Evolutionary conservation across 2,329 filamentous ascomycete genomes (phyloP).

Genomic region (Ophiosphaerella herpotricha): DNA sequence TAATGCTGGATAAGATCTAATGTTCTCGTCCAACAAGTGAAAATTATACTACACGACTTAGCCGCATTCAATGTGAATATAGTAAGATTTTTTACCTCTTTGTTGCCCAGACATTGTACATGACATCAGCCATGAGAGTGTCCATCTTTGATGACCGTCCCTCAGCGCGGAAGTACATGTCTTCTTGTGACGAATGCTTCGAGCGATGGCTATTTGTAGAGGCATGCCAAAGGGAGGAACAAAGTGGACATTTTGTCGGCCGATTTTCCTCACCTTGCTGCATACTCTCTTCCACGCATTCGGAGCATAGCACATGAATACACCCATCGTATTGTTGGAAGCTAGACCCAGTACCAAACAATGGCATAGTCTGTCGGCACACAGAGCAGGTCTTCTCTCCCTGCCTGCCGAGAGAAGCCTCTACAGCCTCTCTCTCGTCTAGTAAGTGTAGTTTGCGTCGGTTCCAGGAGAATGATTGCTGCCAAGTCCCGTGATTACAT

Average conservation of each 20-base stretch:
- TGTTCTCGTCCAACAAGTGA: constrained; percentile 38
- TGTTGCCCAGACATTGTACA: constrained; percentile 25
- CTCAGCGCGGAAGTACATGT: constrained; percentile 35
- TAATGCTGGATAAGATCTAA: constrained; percentile 28
- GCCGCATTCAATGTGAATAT: neutral
- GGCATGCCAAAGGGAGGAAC: constrained; percentile 16
- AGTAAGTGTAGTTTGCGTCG: constrained; percentile 36
- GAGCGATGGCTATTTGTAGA: neutral
- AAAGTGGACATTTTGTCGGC: constrained; percentile 27
- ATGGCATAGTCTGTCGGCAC: constrained; percentile 34
- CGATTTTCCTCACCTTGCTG: constrained; percentile 6
- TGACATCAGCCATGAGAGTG: constrained; percentile 39
- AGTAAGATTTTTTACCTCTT: constrained; percentile 28
- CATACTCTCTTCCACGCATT: constrained; percentile 38
- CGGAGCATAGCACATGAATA: constrained; percentile 40
- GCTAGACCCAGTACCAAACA: constrained; percentile 21
- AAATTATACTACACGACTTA: constrained; percentile 30
- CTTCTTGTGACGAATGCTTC: constrained; percentile 16
- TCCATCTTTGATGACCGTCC: constrained; percentile 44
- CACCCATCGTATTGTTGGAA: constrained; percentile 33
- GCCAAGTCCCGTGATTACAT: constrained; percentile 58
- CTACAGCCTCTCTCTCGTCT: constrained; percentile 46
- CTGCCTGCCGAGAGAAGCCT: constrained; percentile 24
- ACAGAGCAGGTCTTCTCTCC: constrained; percentile 38
- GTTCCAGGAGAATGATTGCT: constrained; percentile 52